Percentiles rank a stretch among this genome's conserved stretches.
Evolutionary conservation across 768 basidiomycete species (phyloP).

Genomic region (Termitomyces sp.): DNA sequence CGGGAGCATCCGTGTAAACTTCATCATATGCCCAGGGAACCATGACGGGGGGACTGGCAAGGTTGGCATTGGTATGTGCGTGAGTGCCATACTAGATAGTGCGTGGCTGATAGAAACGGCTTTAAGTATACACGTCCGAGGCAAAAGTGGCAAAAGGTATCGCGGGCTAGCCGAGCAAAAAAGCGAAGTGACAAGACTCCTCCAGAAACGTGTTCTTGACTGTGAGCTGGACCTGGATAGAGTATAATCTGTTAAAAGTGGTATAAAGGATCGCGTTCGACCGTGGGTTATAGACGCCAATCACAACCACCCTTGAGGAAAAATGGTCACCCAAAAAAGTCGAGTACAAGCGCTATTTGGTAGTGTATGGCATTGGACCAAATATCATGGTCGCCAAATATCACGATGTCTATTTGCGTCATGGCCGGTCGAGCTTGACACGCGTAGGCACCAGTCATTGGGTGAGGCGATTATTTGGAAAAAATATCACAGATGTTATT

Average conservation of each 20-base stretch:
- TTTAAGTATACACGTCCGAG: constrained; percentile 8
- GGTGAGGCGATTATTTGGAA: background rate
- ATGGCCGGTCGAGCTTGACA: constrained; percentile 2
- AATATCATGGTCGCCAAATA: constrained; percentile 9
- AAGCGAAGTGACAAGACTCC: background rate
- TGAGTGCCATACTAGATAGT: constrained; percentile 27
- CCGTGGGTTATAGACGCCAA: background rate
- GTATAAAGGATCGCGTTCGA: background rate
- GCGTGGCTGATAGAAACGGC: background rate
- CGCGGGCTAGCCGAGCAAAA: background rate
- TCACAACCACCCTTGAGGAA: background rate
- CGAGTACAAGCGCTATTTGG: constrained; percentile 1
- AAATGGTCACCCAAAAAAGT: background rate
- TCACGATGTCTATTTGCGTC: constrained; percentile 12
- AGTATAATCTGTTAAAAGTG: background rate
- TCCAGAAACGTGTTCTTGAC: constrained; percentile 2
- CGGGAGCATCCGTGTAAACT: constrained; percentile 77
- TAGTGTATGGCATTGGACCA: background rate
- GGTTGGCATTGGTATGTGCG: constrained; percentile 34
- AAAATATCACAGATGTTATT: background rate
- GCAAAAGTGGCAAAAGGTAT: background rate
- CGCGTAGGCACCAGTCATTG: constrained; percentile 2
- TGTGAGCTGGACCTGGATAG: background rate
- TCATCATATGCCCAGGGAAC: constrained; percentile 96
- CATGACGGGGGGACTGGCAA: constrained; percentile 82